A percentile compares a stretch with the other conserved stretches of the same genome.
Conservation (phyloP, 2,329 filamentous ascomycete genomes). For the Fusarium liriodendri region DNA sequence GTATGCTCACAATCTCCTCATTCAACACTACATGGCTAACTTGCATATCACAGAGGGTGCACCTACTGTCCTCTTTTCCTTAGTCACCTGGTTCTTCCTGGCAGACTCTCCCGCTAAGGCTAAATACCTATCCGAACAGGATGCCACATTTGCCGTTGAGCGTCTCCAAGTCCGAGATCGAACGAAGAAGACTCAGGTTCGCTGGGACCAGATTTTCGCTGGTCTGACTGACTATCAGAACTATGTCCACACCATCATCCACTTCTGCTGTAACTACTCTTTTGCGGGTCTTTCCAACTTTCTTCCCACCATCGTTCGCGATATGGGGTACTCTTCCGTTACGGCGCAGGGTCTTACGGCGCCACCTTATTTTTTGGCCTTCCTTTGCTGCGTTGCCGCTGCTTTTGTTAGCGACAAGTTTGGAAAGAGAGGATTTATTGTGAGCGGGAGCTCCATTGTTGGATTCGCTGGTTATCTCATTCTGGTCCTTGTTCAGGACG, state of each 20-base stretch:
- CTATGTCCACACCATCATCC: conserved; percentile 20
- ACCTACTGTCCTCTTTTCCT: conserved; percentile 12
- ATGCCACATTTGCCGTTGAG: conserved; percentile 13
- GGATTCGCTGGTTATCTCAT: conserved; percentile 8
- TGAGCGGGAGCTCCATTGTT: not conserved
- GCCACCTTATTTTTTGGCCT: conserved; percentile 15
- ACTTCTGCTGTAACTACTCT: conserved; percentile 28
- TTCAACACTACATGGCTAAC: not conserved
- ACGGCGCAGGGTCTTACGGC: conserved; percentile 23
- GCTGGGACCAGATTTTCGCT: conserved; percentile 18
- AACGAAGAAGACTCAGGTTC: conserved; percentile 11
- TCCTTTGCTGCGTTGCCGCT: conserved; percentile 15
- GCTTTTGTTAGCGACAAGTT: conserved; percentile 14
- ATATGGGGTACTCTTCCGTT: conserved; percentile 21
- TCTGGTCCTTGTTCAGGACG: conserved; percentile 11
- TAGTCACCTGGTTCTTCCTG: conserved; percentile 14
- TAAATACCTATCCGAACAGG: conserved; percentile 12
- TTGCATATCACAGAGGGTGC: conserved; percentile 5
- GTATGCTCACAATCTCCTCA: not conserved
- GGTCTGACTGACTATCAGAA: conserved; percentile 19
- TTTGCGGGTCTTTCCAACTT: conserved; percentile 28
- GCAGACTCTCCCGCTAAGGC: conserved; percentile 17
- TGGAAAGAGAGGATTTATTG: conserved; percentile 18
- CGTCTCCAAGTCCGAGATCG: conserved; percentile 16
- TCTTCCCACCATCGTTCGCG: conserved; percentile 22